These are phyloP conservation scores for Lecanosticta acicola DNA, from an alignment of 2,329 filamentous ascomycete species.

Conservation along the genomic window DNA sequence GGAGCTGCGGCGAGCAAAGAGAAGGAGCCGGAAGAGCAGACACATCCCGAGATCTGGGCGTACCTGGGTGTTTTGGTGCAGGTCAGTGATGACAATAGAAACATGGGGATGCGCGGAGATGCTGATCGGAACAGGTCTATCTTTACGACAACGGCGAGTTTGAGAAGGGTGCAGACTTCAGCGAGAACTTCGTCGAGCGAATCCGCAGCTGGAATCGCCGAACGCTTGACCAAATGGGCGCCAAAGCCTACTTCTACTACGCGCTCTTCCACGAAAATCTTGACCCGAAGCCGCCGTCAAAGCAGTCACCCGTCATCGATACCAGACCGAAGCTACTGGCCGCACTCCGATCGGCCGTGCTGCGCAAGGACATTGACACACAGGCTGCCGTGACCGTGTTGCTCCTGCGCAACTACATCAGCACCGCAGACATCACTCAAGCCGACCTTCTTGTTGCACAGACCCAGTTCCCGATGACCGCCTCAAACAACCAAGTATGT, in stretches of 20 bases:
- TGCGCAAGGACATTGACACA: constrained; percentile 95
- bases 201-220: constrained; percentile 87
- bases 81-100: constrained; percentile 16
- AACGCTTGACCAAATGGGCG: constrained; percentile 86
- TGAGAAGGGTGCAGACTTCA: constrained; percentile 77
- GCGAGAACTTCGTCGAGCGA: constrained; percentile 72
- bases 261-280: constrained; percentile 92
- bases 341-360: constrained; percentile 86
- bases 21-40: constrained; percentile 23
- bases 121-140: constrained; percentile 63
- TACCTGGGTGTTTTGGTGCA: constrained; percentile 35
- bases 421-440: constrained; percentile 93
- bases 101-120: neutral
- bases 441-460: constrained; percentile 93
- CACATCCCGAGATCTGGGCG: constrained; percentile 34
- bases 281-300: constrained; percentile 78
- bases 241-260: constrained; percentile 98
- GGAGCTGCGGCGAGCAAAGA: constrained; percentile 14
- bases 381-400: constrained; percentile 94
- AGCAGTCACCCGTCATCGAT: constrained; percentile 77
- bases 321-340: constrained; percentile 82
- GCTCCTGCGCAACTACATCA: constrained; percentile 89
- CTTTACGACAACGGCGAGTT: constrained; percentile 80
- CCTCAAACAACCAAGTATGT: constrained; percentile 96
- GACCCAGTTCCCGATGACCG: constrained; percentile 88